Evolutionary conservation across 306 rosid species (phyloP), one percentile per base, ranked within the genome.

Genomic region (Cucumis hystrix): DNA sequence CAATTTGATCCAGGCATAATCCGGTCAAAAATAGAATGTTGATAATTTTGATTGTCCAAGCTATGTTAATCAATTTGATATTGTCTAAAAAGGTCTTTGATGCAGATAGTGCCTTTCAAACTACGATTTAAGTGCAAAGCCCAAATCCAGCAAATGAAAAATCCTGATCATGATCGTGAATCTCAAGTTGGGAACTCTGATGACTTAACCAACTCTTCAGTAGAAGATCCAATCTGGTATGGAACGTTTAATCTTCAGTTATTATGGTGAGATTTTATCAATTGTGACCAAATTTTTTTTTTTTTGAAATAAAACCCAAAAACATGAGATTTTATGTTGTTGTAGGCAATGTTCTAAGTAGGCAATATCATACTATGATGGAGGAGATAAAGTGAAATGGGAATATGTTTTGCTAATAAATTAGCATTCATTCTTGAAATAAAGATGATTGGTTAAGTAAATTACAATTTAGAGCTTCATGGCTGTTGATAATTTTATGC

Each of bases 191-290:
- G 80, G 11, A 80, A 45, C 63, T 67, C 64, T 63, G 61, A 54
- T 58, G 75, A 17, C 16, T 78, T 78, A 33, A 75, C 62, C 7
- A 82, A 83, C 61, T 66, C 93, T 82, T 28, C 86, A 28, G 80
- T 87, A 16, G 86, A 90, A 80, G 96, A 95, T 86, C 83, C 83
- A 57, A 88, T 95, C 80, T 95, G 98, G 98, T 95, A 85, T 4
- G 79, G 14, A n/a, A 20, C 9, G 84, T 58, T 79, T 65, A 74
- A 77, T 18, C 66, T 35, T 65, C 14, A 21, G 17, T 25, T 13
- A 15, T 3, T 37, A 77, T 80, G 68, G 37, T 33, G 11, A 8
- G 18, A 15, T 16, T 52, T 16, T 16, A 17, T 16, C 6, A 55
- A 5, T 52, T 52, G 52, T 7, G 52, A 13, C 15, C 16, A 47